Percentiles rank a stretch among this genome's conserved stretches.
These are phyloP conservation scores for Beauveria bassiana DNA, from an alignment of 2,329 filamentous ascomycete genomes.

Conservation along the genomic window DNA sequence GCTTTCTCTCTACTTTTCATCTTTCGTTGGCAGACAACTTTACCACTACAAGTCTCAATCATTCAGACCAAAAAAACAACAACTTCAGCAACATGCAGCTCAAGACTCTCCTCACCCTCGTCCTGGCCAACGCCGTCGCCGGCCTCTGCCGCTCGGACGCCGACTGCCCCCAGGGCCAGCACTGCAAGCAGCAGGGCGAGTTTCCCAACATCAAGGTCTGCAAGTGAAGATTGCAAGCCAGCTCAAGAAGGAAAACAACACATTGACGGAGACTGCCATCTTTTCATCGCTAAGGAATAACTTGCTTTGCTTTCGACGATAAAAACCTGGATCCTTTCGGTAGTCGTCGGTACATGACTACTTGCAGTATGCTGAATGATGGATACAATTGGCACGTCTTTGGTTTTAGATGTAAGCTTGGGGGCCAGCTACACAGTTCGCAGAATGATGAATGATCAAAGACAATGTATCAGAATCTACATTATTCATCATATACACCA, in stretches of 20 bases:
- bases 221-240: background rate
- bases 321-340: background rate
- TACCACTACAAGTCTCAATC: too few relatives aligned
- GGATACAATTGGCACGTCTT: background rate
- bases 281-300: background rate
- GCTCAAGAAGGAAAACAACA: background rate
- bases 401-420: too few relatives aligned
- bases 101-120: slow-evolving; percentile 7
- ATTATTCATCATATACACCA: too few relatives aligned
- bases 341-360: too few relatives aligned
- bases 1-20: background rate
- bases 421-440: too few relatives aligned
- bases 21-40: too few relatives aligned
- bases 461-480: background rate
- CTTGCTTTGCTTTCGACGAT: background rate
- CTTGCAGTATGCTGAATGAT: background rate
- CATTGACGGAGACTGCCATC: background rate
- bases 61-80: background rate
- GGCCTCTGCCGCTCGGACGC: slow-evolving; percentile 7
- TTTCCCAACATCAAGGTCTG: slow-evolving; percentile 13
- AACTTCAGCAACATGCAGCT: background rate
- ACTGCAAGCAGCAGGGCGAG: slow-evolving; percentile 13
- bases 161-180: slow-evolving; percentile 8
- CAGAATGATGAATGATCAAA: too few relatives aligned
- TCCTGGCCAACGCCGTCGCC: background rate